Base-by-base conservation (phyloP, 208 protist genomes). In the Entamoeba histolytica region DNA sequence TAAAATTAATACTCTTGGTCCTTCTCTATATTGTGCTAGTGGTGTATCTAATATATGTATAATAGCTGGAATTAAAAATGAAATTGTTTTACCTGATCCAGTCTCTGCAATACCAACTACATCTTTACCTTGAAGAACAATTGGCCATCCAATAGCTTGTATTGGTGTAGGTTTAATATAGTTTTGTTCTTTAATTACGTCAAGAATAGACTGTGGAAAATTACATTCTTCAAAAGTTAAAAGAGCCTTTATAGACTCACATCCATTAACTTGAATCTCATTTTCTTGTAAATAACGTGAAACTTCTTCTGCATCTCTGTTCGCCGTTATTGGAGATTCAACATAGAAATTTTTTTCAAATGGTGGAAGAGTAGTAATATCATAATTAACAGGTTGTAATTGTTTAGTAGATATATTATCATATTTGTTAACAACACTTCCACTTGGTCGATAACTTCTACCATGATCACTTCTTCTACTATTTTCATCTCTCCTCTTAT, bases 11-110 rank as follows among this genome's bases (percentile, higher is more conserved):
- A 96, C 98, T 15, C 14, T 17, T 17, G 78, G 78, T 14, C n/a
- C n/a, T 91, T 49, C 61, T 35, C 28, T 87, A 35, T 47, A 87
- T 14, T 28, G 14, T 12, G 31, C 61, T 12, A 92, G 44, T 44
- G 91, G 91, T 31, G 35, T 57, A n/a, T 69, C n/a, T 5, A 91
- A 4, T 14, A 93, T 55, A 44, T 98, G 97, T 4, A 96, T 93
- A 28, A 97, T 95, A 4, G 95, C 96, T 7, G 97, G 97, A 47
- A 98, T 96, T 94, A 97, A 97, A 95, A 98, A 98, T 10, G 96
- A 96, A 95, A 98, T 97, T 47, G 97, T 98, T 96, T 98, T 97
- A 91, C 97, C 97, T 49, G 96, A 97, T 92, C 97, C 97, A 47
- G 97, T 98, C 93, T 97, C 95, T 1, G 97, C 97, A 69, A 98